Evolutionary conservation across 306 rosid genomes (phyloP).

Genomic region (Crotalaria pallida): DNA sequence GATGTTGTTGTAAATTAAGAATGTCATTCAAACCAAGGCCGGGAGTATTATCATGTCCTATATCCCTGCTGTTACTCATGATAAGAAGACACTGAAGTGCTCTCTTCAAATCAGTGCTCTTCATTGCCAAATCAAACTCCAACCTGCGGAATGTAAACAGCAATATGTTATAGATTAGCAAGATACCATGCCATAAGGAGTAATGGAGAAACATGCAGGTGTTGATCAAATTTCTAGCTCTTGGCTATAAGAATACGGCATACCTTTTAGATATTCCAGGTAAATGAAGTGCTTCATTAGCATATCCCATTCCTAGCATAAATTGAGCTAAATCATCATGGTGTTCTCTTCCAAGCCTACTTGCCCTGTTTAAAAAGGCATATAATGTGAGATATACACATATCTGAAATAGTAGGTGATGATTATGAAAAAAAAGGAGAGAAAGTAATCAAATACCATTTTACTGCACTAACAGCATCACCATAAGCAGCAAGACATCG

Average conservation of each 20-base stretch:
- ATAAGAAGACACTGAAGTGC: slow-evolving; percentile 98
- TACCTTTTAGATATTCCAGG: slow-evolving; percentile 98
- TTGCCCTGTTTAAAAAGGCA: slow-evolving; percentile 77
- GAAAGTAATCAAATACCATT: slow-evolving; percentile 51
- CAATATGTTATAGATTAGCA: not conserved
- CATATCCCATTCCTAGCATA: slow-evolving; percentile 99
- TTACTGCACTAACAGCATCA: slow-evolving; percentile 97
- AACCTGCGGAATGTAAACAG: slow-evolving; percentile 45
- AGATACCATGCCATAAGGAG: slow-evolving; percentile 9
- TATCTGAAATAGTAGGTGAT: not conserved
- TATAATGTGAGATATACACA: slow-evolving; percentile 18
- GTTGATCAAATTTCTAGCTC: not conserved
- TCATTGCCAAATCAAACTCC: slow-evolving; percentile 98
- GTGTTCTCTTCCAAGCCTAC: slow-evolving; percentile 97
- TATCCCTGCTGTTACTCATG: slow-evolving; percentile 96
- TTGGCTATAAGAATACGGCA: slow-evolving; percentile 20
- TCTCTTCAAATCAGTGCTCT: slow-evolving; percentile 92
- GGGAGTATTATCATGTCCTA: slow-evolving; percentile 62
- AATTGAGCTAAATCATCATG: slow-evolving; percentile 97
- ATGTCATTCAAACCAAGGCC: slow-evolving; percentile 93
- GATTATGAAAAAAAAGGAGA: slow-evolving; percentile 6
- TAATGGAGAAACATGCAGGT: not conserved
- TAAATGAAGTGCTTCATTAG: slow-evolving; percentile 92
- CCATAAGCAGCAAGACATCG: slow-evolving; percentile 99
- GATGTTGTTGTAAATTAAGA: slow-evolving; percentile 61